Evolutionary conservation across 202 grass and related monocot species (phyloP), one percentile per base, ranked within the genome.

Genomic region (Schoenoplectus tabernaemontani): DNA sequence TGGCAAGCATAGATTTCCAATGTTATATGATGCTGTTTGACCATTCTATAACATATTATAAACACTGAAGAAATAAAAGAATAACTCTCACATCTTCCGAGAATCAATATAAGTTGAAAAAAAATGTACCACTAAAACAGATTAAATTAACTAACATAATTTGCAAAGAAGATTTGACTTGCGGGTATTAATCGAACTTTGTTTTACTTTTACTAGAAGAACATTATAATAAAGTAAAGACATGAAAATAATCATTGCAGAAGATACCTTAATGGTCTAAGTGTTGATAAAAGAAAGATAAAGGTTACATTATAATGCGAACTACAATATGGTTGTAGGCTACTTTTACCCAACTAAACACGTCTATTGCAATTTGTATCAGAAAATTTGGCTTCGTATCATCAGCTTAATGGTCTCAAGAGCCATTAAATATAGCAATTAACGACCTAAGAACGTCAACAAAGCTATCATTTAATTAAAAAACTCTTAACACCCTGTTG

Each of bases 391-490:
- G n/a, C 17, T 42, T 13, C 36, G 17, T 66, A 68, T 20, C 9
- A 42, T 9, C 22, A 71, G 9, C 4, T 48, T 48, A 39, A 20
- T 48, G 26, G 65, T 69, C 39, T 47, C 28, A 30, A 71, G 12
- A 48, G 12, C 1, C 19, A 72, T 72, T 73, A 73, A 73, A 73
- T 73, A 73, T 73, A 51, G 24, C 9, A 73, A 73, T 73, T 51
- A 32, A 73, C 42, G 44, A 73, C 43, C 13, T 0, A 73, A 51
- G 43, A 17, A 32, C 43, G 2, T 17, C 4, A 51, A 71, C 20
- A 63, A 64, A 79, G 77, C 77, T 80, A 38, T 80, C 77, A 64
- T 80, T 68, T 19, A 60, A 80, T 64, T 64, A 64, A 64, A 38
- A 28, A 62, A 51, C 22, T 80, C 77, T 50, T 11, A 62, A 79